phyloP scores from a whole-genome alignment of 2,329 filamentous ascomycete species.

The Penicillium sp. region DNA sequence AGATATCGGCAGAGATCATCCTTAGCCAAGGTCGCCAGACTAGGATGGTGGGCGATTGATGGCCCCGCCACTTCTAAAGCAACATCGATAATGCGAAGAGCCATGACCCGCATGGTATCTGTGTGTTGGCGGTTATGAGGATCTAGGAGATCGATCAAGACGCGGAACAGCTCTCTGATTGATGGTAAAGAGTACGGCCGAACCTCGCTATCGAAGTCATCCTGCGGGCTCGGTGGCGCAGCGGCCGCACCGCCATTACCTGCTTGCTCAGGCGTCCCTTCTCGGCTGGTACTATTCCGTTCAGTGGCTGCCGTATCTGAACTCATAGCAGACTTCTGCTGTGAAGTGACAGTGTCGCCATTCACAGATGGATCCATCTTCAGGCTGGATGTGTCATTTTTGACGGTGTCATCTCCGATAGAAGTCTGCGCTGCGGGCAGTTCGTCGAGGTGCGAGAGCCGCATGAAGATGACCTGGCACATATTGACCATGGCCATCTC shows the following conservation, averaged over 20 bases:
- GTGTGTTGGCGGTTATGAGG: conserved; percentile 90
- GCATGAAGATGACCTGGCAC: conserved; percentile 97
- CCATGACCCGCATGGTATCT: conserved; percentile 96
- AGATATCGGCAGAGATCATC: conserved; percentile 90
- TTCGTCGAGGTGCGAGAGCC: conserved; percentile 80
- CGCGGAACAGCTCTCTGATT: conserved; percentile 89
- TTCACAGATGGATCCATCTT: conserved; percentile 80
- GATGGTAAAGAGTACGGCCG: conserved; percentile 91
- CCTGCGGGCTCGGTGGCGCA: conserved; percentile 36
- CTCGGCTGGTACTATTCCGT: conserved; percentile 33
- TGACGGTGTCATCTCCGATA: conserved; percentile 54
- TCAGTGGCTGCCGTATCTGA: conserved; percentile 36
- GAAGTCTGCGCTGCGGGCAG: conserved; percentile 64
- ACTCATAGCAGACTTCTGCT: conserved; percentile 45
- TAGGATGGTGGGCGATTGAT: conserved; percentile 88
- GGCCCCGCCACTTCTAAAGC: conserved; percentile 94
- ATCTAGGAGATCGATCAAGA: conserved; percentile 88
- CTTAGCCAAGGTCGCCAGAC: conserved; percentile 80
- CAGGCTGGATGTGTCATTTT: conserved; percentile 64
- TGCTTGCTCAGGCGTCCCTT: conserved; percentile 33
- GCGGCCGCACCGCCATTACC: conserved; percentile 35
- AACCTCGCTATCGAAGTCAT: conserved; percentile 56
- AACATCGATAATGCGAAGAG: conserved; percentile 92
- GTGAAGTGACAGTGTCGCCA: conserved; percentile 59
- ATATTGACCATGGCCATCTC: conserved; percentile 98